A percentile compares a stretch with the other conserved stretches of the same genome.
Evolutionary conservation across 164 flowering plant genomes (phyloP).

Genomic region (Nelumbo lutea): DNA sequence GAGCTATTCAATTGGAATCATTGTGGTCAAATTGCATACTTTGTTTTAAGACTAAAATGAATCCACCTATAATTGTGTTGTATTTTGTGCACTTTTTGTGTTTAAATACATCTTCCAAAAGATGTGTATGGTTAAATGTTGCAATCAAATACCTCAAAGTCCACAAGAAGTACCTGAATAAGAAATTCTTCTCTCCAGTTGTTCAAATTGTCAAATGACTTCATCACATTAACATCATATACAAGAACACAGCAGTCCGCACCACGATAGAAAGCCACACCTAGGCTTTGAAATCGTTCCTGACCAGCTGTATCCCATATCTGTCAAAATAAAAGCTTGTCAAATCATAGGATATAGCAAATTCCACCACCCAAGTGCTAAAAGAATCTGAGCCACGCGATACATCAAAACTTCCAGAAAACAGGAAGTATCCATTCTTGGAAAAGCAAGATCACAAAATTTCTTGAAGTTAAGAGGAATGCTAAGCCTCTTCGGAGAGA

Average conservation of each 20-base stretch:
- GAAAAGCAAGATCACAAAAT: no score
- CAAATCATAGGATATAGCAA: background rate
- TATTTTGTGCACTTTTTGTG: background rate
- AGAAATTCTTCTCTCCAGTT: slow-evolving; percentile 96
- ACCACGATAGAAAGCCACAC: slow-evolving; percentile 95
- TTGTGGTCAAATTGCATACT: background rate
- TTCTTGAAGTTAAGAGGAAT: no score
- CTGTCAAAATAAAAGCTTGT: slow-evolving; percentile 30
- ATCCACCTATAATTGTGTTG: background rate
- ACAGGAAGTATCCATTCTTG: no score
- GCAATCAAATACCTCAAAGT: background rate
- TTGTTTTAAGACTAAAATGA: background rate
- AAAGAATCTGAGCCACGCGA: background rate
- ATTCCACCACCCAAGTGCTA: background rate
- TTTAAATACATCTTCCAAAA: background rate
- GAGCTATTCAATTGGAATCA: background rate
- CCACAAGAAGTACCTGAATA: slow-evolving; percentile 52
- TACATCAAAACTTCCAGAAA: no score
- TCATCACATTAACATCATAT: slow-evolving; percentile 84
- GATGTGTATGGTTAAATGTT: background rate
- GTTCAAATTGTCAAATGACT: slow-evolving; percentile 85
- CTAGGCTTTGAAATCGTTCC: slow-evolving; percentile 92
- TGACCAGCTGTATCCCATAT: slow-evolving; percentile 99
- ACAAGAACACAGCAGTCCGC: slow-evolving; percentile 98
- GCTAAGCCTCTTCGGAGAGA: no score